A percentile compares a stretch with the other conserved stretches of the same genome.
These are phyloP conservation scores for Pseudohalonectria lignicola DNA, from an alignment of 2,329 filamentous ascomycete species.

Conservation along the genomic window DNA sequence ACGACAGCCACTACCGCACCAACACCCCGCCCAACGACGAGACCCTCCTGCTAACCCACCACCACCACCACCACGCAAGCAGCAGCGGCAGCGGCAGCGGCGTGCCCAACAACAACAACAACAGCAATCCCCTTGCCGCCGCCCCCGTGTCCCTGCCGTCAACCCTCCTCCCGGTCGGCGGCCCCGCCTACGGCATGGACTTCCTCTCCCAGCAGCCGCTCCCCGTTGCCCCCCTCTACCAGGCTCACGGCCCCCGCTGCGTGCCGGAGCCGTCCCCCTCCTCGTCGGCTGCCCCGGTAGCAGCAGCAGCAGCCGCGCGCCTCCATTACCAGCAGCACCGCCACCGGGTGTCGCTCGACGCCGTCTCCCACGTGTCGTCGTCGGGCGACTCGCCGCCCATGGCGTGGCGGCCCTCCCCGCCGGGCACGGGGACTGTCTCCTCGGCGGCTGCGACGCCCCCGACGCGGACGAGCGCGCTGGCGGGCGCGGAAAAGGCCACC, in stretches of 20 bases:
- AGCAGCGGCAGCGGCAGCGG: too few species aligned
- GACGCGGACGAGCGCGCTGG: too few species aligned
- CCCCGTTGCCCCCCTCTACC: not conserved
- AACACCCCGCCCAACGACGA: not conserved
- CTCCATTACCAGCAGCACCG: not conserved
- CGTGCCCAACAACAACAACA: too few species aligned
- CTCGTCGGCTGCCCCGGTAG: not conserved
- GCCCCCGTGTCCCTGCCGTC: too few species aligned
- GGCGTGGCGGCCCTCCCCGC: too few species aligned
- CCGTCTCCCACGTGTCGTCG: not conserved
- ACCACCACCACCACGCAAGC: not conserved
- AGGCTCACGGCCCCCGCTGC: not conserved
- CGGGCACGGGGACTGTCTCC: too few species aligned
- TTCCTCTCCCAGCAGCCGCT: not conserved
- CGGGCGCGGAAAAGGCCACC: too few species aligned
- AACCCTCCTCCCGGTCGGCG: not conserved
- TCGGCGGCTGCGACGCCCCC: too few species aligned
- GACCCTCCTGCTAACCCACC: too few species aligned
- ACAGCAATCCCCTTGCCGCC: too few species aligned
- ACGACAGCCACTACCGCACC: too few species aligned
- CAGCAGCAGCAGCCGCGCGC: not conserved
- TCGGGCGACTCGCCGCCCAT: too few species aligned
- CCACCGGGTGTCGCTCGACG: not conserved
- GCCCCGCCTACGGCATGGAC: not conserved
- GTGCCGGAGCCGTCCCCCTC: not conserved